These are phyloP conservation scores for Macrolepiota dolichaula DNA, from an alignment of 768 basidiomycete genomes.

Conservation along the genomic window DNA sequence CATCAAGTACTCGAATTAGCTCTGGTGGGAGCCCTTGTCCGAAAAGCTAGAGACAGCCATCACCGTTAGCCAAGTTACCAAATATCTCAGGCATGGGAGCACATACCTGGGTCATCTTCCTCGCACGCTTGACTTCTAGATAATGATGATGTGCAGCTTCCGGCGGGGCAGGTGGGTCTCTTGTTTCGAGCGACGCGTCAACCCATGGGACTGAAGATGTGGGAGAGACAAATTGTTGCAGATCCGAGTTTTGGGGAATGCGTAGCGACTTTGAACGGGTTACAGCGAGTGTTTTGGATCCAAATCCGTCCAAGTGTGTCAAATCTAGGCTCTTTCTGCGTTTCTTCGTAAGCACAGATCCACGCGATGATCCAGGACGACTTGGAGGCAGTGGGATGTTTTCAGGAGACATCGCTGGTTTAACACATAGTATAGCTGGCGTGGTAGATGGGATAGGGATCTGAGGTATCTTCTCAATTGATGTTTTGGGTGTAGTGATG, in stretches of 20 bases:
- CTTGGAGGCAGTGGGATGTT: background rate
- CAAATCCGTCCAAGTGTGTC: background rate
- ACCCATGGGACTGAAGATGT: background rate
- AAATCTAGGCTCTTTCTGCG: slow-evolving; percentile 15
- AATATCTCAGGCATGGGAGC: background rate
- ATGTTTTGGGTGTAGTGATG: background rate
- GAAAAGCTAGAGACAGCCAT: slow-evolving; percentile 34
- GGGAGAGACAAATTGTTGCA: background rate
- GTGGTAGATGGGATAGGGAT: background rate
- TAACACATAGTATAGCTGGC: background rate
- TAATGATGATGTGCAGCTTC: slow-evolving; percentile 25
- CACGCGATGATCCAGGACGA: slow-evolving; percentile 2
- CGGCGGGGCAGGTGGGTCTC: slow-evolving; percentile 8
- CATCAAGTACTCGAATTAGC: slow-evolving; percentile 25
- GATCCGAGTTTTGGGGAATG: background rate
- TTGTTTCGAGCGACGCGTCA: background rate
- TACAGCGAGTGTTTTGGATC: background rate
- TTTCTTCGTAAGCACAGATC: slow-evolving; percentile 1
- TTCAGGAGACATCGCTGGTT: background rate
- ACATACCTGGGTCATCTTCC: slow-evolving; percentile 49
- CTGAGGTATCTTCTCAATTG: background rate
- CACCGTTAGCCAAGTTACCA: background rate
- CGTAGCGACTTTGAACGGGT: slow-evolving; percentile 3
- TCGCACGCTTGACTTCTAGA: slow-evolving; percentile 40
- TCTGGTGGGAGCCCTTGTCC: slow-evolving; percentile 45